Conservation (phyloP, 495 filamentous ascomycete species). For the Aspergillus heteromorphus region DNA sequence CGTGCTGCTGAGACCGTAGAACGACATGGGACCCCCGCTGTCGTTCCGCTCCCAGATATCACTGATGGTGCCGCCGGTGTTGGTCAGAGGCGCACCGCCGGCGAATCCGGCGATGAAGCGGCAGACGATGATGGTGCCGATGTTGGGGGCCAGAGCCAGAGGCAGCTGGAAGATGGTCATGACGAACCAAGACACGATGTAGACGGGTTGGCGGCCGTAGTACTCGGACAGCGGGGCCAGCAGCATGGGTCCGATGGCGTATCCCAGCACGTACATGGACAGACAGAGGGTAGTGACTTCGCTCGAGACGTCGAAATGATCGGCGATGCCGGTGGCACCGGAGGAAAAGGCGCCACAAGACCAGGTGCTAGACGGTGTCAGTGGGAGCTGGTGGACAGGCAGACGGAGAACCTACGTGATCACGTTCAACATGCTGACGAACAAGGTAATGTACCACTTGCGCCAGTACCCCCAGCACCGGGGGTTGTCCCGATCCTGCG, state of each 20-base stretch:
- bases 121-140: slow-evolving; percentile 49
- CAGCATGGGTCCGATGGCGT: slow-evolving; percentile 50
- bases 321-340: slow-evolving; percentile 29
- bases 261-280: slow-evolving; percentile 51
- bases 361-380: slow-evolving; percentile 23
- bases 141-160: slow-evolving; percentile 51
- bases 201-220: slow-evolving; percentile 56
- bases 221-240: slow-evolving; percentile 61
- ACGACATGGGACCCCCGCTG: slow-evolving; percentile 55
- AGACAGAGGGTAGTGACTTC: slow-evolving; percentile 43
- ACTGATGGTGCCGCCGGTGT: slow-evolving; percentile 38
- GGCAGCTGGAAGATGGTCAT: slow-evolving; percentile 57
- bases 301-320: slow-evolving; percentile 35
- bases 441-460: slow-evolving; percentile 43
- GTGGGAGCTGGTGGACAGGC: not conserved
- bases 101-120: slow-evolving; percentile 53
- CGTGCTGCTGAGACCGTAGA: slow-evolving; percentile 43
- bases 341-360: slow-evolving; percentile 42
- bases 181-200: slow-evolving; percentile 51
- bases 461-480: slow-evolving; percentile 41
- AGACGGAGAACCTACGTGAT: slow-evolving; percentile 27
- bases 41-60: slow-evolving; percentile 42
- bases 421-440: slow-evolving; percentile 38
- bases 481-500: slow-evolving; percentile 38
- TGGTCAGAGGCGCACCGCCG: slow-evolving; percentile 47